Percentiles rank a stretch among this genome's conserved stretches.
These are phyloP conservation scores for Polygonum maritimum DNA, from an alignment of 148 eudicot species.

Conservation along the genomic window DNA sequence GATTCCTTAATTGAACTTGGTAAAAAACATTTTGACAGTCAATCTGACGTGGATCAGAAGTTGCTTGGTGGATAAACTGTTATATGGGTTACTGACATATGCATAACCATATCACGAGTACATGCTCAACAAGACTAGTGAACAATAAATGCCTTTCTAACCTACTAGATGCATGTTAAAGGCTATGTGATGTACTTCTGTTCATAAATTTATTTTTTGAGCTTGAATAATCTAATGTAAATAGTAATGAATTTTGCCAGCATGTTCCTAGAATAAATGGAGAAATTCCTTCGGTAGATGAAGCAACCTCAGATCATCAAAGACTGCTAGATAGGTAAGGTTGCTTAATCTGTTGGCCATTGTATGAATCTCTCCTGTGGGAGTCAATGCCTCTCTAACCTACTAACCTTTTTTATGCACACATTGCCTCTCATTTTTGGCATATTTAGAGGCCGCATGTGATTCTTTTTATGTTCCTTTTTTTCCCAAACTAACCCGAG, in stretches of 20 bases:
- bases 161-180: not conserved
- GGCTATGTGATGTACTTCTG: not conserved
- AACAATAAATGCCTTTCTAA: too few species aligned
- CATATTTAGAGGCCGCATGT: not conserved
- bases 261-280: conserved; percentile 96
- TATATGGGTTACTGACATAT: not conserved
- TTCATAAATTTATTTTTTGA: not conserved
- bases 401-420: not conserved
- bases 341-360: not conserved
- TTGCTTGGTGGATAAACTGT: not conserved
- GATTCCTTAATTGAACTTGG: not conserved
- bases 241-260: conserved; percentile 31
- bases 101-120: not conserved
- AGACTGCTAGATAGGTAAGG: conserved; percentile 75
- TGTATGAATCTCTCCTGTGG: not conserved
- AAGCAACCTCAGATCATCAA: conserved; percentile 92
- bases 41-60: not conserved
- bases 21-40: not conserved
- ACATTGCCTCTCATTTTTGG: not conserved
- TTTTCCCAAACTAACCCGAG: not conserved
- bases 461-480: not conserved
- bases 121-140: not conserved
- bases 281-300: conserved; percentile 91
- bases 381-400: not conserved
- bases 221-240: not conserved